These are phyloP conservation scores for Boletus smithii DNA, from an alignment of 1,284 basidiomycete species.

Conservation along the genomic window DNA sequence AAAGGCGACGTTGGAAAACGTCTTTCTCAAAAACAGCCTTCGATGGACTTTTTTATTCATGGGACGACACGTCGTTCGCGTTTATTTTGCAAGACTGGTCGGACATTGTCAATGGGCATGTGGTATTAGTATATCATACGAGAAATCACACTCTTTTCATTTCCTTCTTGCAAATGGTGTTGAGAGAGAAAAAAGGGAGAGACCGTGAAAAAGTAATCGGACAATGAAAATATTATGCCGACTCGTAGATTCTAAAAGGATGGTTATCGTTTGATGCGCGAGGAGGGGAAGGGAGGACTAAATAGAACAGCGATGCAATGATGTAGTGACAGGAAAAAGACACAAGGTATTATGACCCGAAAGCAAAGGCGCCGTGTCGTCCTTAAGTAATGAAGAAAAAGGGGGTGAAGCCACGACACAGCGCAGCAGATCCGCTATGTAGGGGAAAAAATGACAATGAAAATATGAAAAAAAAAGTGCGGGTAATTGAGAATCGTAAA, in stretches of 20 bases:
- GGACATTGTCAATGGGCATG: conserved; percentile 4
- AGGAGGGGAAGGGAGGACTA: conserved; percentile 8
- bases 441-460: conserved; percentile 9
- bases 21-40: conserved; percentile 54
- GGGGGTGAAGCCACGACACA: conserved; percentile 20
- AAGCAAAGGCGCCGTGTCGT: conserved; percentile 24
- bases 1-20: conserved; percentile 64
- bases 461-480: conserved; percentile 11
- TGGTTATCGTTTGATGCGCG: conserved; percentile 26
- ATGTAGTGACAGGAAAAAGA: conserved; percentile 27
- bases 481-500: conserved; percentile 19
- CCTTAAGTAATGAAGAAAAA: conserved; percentile 20
- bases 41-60: neutral
- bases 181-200: neutral
- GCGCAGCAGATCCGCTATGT: conserved; percentile 20
- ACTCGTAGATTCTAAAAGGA: conserved; percentile 24
- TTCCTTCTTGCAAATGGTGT: conserved; percentile 9
- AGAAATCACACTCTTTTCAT: conserved; percentile 2
- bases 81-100: neutral
- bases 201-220: conserved; percentile 10
- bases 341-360: conserved; percentile 30
- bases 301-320: conserved; percentile 33
- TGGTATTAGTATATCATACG: conserved; percentile 16
- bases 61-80: too few relatives aligned
- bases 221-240: conserved; percentile 25